Conservation (phyloP, 2,329 filamentous ascomycete genomes). For the Emmonsiellopsis sp. region DNA sequence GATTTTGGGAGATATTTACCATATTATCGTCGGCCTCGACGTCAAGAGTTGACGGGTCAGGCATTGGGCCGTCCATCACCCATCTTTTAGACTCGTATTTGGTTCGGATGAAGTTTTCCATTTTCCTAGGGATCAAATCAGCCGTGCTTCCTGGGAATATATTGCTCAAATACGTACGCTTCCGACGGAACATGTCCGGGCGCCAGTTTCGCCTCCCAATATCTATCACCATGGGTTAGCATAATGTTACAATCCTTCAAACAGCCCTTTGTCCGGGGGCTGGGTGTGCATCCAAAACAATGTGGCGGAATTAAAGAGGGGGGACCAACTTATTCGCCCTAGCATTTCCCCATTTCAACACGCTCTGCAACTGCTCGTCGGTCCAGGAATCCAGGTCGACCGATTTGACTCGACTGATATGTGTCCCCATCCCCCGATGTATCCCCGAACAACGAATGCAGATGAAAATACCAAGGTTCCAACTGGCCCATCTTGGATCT, state of each 20-base stretch:
- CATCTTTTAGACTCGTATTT: slow-evolving; percentile 98
- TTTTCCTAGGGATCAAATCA: slow-evolving; percentile 52
- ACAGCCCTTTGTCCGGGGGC: not conserved
- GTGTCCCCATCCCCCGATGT: slow-evolving; percentile 96
- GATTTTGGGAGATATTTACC: slow-evolving; percentile 48
- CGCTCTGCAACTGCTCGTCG: slow-evolving; percentile 90
- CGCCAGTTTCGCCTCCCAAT: slow-evolving; percentile 94
- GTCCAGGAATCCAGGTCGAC: slow-evolving; percentile 98
- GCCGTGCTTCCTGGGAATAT: not conserved
- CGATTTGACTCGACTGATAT: slow-evolving; percentile 96
- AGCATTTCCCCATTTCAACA: slow-evolving; percentile 90
- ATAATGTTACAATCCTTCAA: not conserved
- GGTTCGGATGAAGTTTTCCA: slow-evolving; percentile 98
- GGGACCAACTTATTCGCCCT: slow-evolving; percentile 75
- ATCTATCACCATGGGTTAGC: slow-evolving; percentile 35
- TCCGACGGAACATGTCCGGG: slow-evolving; percentile 88
- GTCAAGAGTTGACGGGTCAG: slow-evolving; percentile 82
- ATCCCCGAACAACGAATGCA: slow-evolving; percentile 98
- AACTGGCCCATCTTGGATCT: slow-evolving; percentile 98
- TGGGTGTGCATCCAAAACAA: slow-evolving; percentile 5
- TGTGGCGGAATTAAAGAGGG: not conserved
- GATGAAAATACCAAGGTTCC: slow-evolving; percentile 95
- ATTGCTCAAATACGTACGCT: slow-evolving; percentile 40
- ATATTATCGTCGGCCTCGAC: slow-evolving; percentile 73
- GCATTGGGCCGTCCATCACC: slow-evolving; percentile 96